These are phyloP conservation scores for Claviceps paspali DNA, from an alignment of 2,329 filamentous ascomycete genomes.

Conservation along the genomic window DNA sequence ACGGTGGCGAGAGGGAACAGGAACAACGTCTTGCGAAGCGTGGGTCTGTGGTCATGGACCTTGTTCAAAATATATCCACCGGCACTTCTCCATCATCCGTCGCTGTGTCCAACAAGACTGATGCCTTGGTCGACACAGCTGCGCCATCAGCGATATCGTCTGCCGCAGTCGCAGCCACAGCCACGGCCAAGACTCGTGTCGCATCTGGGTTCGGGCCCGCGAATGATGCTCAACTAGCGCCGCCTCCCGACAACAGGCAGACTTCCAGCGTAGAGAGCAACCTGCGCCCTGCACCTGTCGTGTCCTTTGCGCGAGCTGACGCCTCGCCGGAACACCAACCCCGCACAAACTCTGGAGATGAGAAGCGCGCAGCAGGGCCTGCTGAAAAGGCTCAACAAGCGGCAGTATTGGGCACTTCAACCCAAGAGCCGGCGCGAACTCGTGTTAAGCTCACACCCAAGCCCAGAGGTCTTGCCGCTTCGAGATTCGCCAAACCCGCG, in stretches of 20 bases:
- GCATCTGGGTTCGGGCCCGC: conserved; percentile 44
- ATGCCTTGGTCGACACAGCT: conserved; percentile 36
- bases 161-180: conserved; percentile 31
- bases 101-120: conserved; percentile 34
- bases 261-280: conserved; percentile 27
- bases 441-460: conserved; percentile 21
- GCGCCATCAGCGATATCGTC: conserved; percentile 38
- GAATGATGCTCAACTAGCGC: conserved; percentile 32
- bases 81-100: conserved; percentile 41
- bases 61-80: conserved; percentile 24
- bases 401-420: no score
- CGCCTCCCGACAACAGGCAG: conserved; percentile 30
- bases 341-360: conserved; percentile 2
- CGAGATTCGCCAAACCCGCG: conserved; percentile 28
- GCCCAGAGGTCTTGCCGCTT: conserved; percentile 26
- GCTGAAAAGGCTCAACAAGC: background rate
- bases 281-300: conserved; percentile 51
- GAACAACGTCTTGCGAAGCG: background rate
- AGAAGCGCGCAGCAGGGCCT: background rate
- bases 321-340: conserved; percentile 12
- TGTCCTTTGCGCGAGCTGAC: conserved; percentile 45
- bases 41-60: conserved; percentile 19
- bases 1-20: background rate
- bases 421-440: conserved; percentile 8
- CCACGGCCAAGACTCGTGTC: conserved; percentile 28